A percentile compares a stretch with the other conserved stretches of the same genome.
Conservation (phyloP, 108 stramenopile genomes). For the Mayamaea pseudoterrestris region DNA sequence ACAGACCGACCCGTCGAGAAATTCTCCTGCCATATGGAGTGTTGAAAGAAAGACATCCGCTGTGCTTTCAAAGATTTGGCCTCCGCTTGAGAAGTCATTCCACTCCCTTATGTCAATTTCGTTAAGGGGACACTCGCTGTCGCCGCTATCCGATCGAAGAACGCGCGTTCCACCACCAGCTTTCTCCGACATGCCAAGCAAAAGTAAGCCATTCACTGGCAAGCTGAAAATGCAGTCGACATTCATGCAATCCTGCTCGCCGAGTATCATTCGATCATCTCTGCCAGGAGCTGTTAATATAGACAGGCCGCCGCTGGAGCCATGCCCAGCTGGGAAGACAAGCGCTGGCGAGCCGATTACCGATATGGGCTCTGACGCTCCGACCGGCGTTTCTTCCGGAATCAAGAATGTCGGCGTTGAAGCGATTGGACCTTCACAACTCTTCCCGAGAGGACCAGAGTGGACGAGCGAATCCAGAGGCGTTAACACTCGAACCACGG, state of each 20-base stretch:
- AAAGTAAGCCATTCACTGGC: conserved; percentile 33
- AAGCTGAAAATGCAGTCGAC: conserved; percentile 41
- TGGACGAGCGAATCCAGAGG: conserved; percentile 63
- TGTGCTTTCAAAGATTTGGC: too few species aligned
- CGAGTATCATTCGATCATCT: conserved; percentile 55
- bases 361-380: not conserved
- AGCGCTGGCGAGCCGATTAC: conserved; percentile 26
- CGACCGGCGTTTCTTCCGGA: not conserved
- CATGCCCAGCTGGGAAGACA: conserved; percentile 73
- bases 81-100: not conserved
- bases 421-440: conserved; percentile 47
- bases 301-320: conserved; percentile 66
- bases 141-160: conserved; percentile 2
- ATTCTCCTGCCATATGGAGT: not conserved
- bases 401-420: not conserved
- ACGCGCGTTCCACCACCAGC: conserved; percentile 8
- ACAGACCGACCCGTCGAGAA: conserved; percentile 1
- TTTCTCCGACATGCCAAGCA: conserved; percentile 28
- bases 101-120: not conserved
- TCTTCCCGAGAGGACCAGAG: conserved; percentile 66
- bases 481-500: conserved; percentile 32
- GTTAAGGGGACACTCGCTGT: not conserved
- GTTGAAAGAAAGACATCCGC: not conserved
- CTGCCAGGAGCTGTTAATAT: conserved; percentile 54
- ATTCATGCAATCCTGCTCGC: conserved; percentile 56